Evolutionary conservation across 352 stramenopile genomes (phyloP), one percentile per base, ranked within the genome.

Genomic region (Phytophthora kernoviae): DNA sequence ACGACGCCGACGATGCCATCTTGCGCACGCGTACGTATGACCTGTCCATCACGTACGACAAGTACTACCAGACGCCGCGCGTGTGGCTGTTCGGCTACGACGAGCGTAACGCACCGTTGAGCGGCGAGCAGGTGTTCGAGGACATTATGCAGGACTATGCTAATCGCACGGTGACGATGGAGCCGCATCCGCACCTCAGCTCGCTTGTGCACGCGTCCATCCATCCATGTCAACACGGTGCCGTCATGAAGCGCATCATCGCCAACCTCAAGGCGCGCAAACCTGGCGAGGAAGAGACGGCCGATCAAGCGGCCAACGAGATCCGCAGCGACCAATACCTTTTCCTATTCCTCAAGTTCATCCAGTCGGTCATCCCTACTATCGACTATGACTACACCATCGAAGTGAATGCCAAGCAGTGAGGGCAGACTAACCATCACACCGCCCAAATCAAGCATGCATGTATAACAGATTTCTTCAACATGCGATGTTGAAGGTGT

Each of bases 341-440:
- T 32, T 99, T 99, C 67, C 91, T 99, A 37, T 99, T 99, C 79
- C 87, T 99, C 57, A 99, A 99, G 81, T 99, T 99, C 73, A 97
- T 99, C 32, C 94, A 97, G 73, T 98, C 88, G 60, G 98, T 99
- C 45, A 97, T 99, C 59, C 97, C 98, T 0, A 99, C 97, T 9
- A 99, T 99, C 68, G 97, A 99, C 76, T 99, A 99, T 75, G 97
- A 99, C 84, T 98, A 99, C 80, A 99, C 97, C 18, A 98, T 98
- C 73, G 94, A 98, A 69, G 95, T 99, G 50, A 87, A 96, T 62
- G 84, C 84, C 21, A 83, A 80, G 61, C 68, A 84, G 65, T 77
- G 44, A 78, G 33, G 11, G 33, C 33, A 14, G 15, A 39, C 41
- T 41, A 48, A 17, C 32, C 32, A 15, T 47, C 21, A 30, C 21